Percentiles rank a stretch among this genome's conserved stretches.
phyloP scores from a whole-genome alignment of 768 basidiomycete genomes.

The Lentinula guzmanii region DNA sequence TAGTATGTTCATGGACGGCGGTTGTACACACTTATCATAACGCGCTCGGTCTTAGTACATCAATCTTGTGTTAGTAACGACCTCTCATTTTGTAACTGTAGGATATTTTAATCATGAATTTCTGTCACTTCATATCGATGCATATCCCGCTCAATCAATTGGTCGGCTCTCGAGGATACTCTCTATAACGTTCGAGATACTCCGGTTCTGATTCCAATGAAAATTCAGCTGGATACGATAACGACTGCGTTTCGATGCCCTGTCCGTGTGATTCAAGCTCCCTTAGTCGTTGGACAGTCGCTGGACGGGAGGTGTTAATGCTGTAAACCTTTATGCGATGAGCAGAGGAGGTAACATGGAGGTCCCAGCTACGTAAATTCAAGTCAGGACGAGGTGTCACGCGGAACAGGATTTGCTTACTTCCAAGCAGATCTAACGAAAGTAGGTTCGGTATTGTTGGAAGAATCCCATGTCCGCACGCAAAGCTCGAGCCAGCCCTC shows the following conservation, averaged over 20 bases:
- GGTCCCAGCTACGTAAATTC: slow-evolving; percentile 34
- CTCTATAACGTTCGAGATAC: slow-evolving; percentile 19
- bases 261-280: slow-evolving; percentile 32
- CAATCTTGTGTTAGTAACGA: not conserved
- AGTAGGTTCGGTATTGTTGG: slow-evolving; percentile 52
- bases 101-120: not conserved
- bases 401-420: slow-evolving; percentile 19
- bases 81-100: not conserved
- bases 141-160: not conserved
- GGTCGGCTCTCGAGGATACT: slow-evolving; percentile 25
- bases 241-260: slow-evolving; percentile 25
- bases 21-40: not conserved
- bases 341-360: slow-evolving; percentile 47
- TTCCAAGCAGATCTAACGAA: slow-evolving; percentile 52
- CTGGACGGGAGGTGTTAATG: slow-evolving; percentile 36
- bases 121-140: not conserved
- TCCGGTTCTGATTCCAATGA: slow-evolving; percentile 25
- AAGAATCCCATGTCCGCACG: slow-evolving; percentile 52
- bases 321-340: slow-evolving; percentile 52
- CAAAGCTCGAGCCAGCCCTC: slow-evolving; percentile 55
- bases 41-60: not conserved
- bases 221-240: slow-evolving; percentile 35
- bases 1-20: not conserved
- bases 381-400: not conserved
- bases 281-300: slow-evolving; percentile 35